These are phyloP conservation scores for Hippophae tibetana DNA, from an alignment of 306 rosid species.

Conservation along the genomic window DNA sequence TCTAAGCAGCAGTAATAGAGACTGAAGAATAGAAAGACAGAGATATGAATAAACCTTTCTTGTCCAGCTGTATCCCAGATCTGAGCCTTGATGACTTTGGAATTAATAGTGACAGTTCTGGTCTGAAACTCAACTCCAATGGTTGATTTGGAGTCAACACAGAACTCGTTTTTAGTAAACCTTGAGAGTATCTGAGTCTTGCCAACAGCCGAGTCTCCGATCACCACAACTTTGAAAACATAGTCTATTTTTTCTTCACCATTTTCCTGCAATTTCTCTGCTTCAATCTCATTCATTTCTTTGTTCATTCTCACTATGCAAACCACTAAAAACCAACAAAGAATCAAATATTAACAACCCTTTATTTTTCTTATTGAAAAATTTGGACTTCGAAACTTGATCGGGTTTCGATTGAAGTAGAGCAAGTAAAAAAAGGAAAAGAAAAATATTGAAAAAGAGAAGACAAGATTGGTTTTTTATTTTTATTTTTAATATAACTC, in stretches of 20 bases:
- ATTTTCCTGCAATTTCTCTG: constrained; percentile 13
- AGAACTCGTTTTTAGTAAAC: constrained; percentile 78
- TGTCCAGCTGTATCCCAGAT: constrained; percentile 99
- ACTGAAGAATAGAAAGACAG: background rate
- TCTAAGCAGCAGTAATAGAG: no score
- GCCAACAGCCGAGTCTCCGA: constrained; percentile 86
- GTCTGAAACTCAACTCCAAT: constrained; percentile 90
- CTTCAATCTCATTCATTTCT: constrained; percentile 64
- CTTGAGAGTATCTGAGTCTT: constrained; percentile 76
- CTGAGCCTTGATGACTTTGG: constrained; percentile 83
- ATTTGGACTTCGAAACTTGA: constrained; percentile 3
- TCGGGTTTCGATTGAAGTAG: constrained; percentile 20
- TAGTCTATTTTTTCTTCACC: constrained; percentile 56
- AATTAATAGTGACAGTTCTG: constrained; percentile 51
- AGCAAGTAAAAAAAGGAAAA: constrained; percentile 11
- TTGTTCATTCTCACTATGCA: constrained; percentile 40
- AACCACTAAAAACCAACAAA: background rate
- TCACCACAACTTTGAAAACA: constrained; percentile 82
- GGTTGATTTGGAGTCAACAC: constrained; percentile 76
- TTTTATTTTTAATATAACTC: constrained; percentile 8
- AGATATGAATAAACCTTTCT: constrained; percentile 49
- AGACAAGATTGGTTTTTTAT: constrained; percentile 16
- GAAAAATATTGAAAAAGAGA: background rate
- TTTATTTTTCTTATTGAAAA: background rate
- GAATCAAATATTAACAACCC: background rate